These are phyloP conservation scores for Podospora didyma DNA, from an alignment of 495 filamentous ascomycete species.

Conservation along the genomic window DNA sequence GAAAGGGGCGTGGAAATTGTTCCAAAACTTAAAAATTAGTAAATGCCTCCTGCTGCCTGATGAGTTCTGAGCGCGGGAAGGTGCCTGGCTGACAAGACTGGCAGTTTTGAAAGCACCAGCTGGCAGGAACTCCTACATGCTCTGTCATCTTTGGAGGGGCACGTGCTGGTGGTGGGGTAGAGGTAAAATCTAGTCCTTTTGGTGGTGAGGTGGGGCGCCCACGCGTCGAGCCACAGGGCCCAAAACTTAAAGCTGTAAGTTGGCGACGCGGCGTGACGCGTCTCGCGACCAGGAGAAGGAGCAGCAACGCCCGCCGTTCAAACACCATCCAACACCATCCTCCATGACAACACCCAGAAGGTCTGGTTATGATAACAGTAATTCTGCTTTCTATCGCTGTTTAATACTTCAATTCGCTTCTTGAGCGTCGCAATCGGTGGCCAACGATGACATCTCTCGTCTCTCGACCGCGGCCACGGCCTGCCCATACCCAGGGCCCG, in stretches of 20 bases:
- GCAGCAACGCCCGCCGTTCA: not conserved
- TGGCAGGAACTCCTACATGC: too few relatives aligned
- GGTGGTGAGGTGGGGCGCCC: too few relatives aligned
- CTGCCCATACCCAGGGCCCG: slow-evolving; percentile 50
- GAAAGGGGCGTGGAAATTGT: too few relatives aligned
- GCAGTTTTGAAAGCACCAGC: too few relatives aligned
- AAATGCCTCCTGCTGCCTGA: too few relatives aligned
- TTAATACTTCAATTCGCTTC: not conserved
- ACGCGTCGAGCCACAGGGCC: not conserved
- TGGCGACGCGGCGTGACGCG: slow-evolving; percentile 31
- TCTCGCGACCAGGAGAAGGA: slow-evolving; percentile 15
- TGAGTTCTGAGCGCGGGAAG: too few relatives aligned
- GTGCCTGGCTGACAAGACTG: too few relatives aligned
- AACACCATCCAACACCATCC: not conserved
- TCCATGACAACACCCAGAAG: not conserved
- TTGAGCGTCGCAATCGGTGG: not conserved
- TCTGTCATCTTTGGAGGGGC: too few relatives aligned
- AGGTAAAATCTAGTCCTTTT: too few relatives aligned
- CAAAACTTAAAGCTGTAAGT: slow-evolving; percentile 16
- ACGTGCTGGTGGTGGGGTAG: too few relatives aligned
- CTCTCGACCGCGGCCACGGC: slow-evolving; percentile 43
- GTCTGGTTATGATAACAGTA: not conserved
- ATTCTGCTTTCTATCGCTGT: not conserved
- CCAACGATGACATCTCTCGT: slow-evolving; percentile 45
- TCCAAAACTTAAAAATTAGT: too few relatives aligned